Conservation (phyloP, 331 rosid species). For the Pyrus hybrid region DNA sequence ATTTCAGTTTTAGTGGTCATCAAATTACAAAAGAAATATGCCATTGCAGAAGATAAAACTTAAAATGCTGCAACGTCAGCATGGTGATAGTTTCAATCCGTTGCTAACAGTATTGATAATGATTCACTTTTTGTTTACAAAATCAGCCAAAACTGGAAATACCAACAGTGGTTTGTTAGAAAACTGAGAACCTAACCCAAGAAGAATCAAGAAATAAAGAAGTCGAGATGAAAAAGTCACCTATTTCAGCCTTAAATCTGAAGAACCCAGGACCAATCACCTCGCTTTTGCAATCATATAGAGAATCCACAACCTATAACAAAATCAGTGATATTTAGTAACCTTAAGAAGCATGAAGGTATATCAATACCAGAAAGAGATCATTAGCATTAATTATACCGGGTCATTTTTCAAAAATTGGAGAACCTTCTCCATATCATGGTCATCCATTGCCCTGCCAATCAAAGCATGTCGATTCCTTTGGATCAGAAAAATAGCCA, state of each 20-base stretch:
- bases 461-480: slow-evolving; percentile 96
- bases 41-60: no score
- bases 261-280: slow-evolving; percentile 98
- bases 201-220: not conserved
- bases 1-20: not conserved
- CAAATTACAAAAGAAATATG: not conserved
- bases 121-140: not conserved
- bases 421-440: slow-evolving; percentile 89
- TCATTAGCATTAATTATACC: slow-evolving; percentile 34
- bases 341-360: not conserved
- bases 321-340: slow-evolving; percentile 14
- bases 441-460: slow-evolving; percentile 96
- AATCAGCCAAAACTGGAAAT: not conserved
- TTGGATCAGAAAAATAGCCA: slow-evolving; percentile 96
- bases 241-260: slow-evolving; percentile 97
- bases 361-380: not conserved
- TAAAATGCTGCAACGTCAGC: not conserved
- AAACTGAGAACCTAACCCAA: not conserved
- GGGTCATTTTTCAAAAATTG: slow-evolving; percentile 80
- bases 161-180: not conserved
- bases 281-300: slow-evolving; percentile 97
- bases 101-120: not conserved
- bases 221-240: slow-evolving; percentile 29
- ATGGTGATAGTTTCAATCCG: not conserved
- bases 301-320: slow-evolving; percentile 78